These are phyloP conservation scores for Carpinus viminea DNA, from an alignment of 306 rosid genomes.

Conservation along the genomic window DNA sequence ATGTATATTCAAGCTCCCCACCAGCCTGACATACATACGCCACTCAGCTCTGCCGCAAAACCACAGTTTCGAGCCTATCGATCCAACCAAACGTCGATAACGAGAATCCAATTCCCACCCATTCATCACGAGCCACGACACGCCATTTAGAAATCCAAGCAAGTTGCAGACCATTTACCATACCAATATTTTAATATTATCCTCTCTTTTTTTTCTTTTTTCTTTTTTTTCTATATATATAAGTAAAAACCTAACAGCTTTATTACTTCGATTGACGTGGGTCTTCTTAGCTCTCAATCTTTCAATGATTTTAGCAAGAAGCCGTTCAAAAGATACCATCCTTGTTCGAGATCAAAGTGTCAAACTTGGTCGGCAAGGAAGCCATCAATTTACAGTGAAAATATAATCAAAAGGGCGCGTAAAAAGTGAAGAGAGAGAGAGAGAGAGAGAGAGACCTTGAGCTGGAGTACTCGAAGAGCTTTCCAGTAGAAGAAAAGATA, in stretches of 20 bases:
- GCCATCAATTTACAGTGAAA: slow-evolving; percentile 8
- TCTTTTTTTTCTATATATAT: too few species aligned
- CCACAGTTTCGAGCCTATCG: too few species aligned
- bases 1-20: neutral
- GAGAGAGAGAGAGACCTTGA: slow-evolving; percentile 52
- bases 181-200: neutral
- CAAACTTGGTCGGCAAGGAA: neutral
- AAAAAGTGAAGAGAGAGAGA: neutral
- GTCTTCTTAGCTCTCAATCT: neutral
- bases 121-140: neutral
- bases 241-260: neutral
- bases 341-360: neutral
- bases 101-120: too few species aligned
- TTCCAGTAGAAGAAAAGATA: slow-evolving; percentile 80
- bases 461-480: slow-evolving; percentile 79
- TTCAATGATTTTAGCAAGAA: neutral
- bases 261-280: neutral
- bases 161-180: neutral
- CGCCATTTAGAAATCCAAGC: neutral
- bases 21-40: neutral
- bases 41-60: too few species aligned
- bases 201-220: neutral
- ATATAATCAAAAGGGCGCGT: neutral
- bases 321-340: neutral
- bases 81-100: too few species aligned